A percentile compares a stretch with the other conserved stretches of the same genome.
These are phyloP conservation scores for Pseudonitzschia delicatissima DNA, from an alignment of 108 stramenopile genomes.

Conservation along the genomic window DNA sequence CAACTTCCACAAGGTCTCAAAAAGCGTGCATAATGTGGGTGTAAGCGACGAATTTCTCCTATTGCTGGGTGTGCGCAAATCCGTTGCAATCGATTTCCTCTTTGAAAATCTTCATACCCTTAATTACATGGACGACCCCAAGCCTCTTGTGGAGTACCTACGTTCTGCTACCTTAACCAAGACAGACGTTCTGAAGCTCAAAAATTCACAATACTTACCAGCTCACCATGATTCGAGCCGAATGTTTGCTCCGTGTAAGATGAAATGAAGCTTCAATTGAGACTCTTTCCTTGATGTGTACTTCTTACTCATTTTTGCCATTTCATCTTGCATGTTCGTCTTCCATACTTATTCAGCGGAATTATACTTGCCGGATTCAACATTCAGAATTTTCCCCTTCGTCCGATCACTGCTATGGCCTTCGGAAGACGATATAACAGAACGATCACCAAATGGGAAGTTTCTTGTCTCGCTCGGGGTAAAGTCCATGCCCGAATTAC, in stretches of 20 bases:
- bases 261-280: neutral
- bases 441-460: slow-evolving; percentile 46
- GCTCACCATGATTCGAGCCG: slow-evolving; percentile 51
- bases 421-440: slow-evolving; percentile 51
- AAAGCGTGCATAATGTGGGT: slow-evolving; percentile 36
- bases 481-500: slow-evolving; percentile 50
- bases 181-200: slow-evolving; percentile 55
- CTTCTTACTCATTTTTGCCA: neutral
- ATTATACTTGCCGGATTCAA: slow-evolving; percentile 42
- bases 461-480: slow-evolving; percentile 63
- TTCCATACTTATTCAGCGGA: too few relatives aligned
- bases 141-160: slow-evolving; percentile 70
- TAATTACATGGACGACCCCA: slow-evolving; percentile 64
- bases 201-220: slow-evolving; percentile 63
- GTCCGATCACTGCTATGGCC: slow-evolving; percentile 71
- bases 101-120: slow-evolving; percentile 67
- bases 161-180: slow-evolving; percentile 51
- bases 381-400: slow-evolving; percentile 62
- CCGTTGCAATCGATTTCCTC: slow-evolving; percentile 72
- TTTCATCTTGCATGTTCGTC: too few relatives aligned
- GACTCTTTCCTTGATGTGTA: too few relatives aligned
- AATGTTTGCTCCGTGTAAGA: slow-evolving; percentile 52
- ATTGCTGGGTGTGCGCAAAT: slow-evolving; percentile 64
- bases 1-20: slow-evolving; percentile 48
- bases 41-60: slow-evolving; percentile 69